A percentile compares a stretch with the other conserved stretches of the same genome.
phyloP scores from a whole-genome alignment of 768 basidiomycete species.

The Rhizopogon roseolus region DNA sequence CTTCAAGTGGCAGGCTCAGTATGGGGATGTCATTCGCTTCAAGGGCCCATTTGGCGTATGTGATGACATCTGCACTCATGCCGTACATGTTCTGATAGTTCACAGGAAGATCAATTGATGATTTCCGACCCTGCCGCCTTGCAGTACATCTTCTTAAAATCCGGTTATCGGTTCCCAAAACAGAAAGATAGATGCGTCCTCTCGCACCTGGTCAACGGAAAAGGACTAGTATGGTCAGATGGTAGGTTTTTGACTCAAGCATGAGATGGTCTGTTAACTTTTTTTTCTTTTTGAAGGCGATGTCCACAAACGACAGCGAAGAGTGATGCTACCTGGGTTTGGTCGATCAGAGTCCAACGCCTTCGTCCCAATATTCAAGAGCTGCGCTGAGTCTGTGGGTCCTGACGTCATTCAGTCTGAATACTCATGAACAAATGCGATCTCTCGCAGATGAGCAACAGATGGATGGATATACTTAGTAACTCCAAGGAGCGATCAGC shows the following conservation, averaged over 20 bases:
- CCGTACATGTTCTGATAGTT: conserved; percentile 5
- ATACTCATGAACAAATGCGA: neutral
- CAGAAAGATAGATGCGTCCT: conserved; percentile 18
- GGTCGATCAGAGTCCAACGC: conserved; percentile 47
- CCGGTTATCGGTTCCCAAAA: conserved; percentile 40
- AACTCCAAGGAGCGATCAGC: conserved; percentile 5
- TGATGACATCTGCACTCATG: neutral
- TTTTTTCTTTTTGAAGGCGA: conserved; percentile 27
- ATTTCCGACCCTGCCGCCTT: conserved; percentile 45
- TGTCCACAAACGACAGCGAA: conserved; percentile 49
- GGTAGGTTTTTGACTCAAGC: conserved; percentile 24
- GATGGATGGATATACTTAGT: conserved; percentile 18
- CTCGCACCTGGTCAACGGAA: conserved; percentile 20
- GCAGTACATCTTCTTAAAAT: conserved; percentile 34
- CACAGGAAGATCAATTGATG: conserved; percentile 39
- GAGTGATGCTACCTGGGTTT: conserved; percentile 52
- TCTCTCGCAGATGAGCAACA: conserved; percentile 15
- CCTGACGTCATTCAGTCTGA: neutral
- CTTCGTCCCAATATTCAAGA: conserved; percentile 45
- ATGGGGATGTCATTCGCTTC: conserved; percentile 24
- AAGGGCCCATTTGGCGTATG: conserved; percentile 24
- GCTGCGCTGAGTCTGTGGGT: conserved; percentile 24
- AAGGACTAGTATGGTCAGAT: conserved; percentile 35
- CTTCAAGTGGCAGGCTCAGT: conserved; percentile 24
- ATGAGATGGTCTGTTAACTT: neutral